Conservation (phyloP, 225 moss, liverwort and hornwort genomes). For the Asterella californica region DNA sequence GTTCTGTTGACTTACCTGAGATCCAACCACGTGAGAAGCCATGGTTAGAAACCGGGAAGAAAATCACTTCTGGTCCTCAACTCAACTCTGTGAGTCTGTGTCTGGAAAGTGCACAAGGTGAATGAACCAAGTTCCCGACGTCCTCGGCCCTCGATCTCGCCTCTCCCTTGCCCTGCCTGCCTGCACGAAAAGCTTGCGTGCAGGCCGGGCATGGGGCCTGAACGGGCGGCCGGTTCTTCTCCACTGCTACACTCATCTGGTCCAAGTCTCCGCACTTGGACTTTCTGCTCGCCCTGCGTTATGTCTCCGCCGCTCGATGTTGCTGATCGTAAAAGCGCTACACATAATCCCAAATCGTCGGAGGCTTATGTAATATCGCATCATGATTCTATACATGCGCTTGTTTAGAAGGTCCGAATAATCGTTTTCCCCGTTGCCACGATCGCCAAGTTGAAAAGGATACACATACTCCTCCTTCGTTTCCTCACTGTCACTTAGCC, state of each 20-base stretch:
- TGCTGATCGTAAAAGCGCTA: neutral
- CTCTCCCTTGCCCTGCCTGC: neutral
- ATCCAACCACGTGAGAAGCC: neutral
- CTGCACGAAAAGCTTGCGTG: neutral
- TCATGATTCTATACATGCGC: no score
- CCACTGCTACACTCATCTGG: no score
- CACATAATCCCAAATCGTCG: neutral
- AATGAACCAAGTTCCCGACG: no score
- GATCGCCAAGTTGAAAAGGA: neutral
- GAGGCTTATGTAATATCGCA: neutral
- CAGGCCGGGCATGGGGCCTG: neutral
- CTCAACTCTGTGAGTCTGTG: neutral
- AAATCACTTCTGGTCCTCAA: neutral
- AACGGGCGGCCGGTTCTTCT: neutral
- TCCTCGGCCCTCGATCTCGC: neutral
- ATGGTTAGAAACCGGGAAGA: neutral
- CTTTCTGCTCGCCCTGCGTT: neutral
- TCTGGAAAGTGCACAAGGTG: neutral
- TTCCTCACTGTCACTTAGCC: neutral
- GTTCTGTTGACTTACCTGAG: neutral
- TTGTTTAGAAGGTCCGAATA: no score
- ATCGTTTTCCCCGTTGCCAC: neutral
- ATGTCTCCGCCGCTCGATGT: neutral
- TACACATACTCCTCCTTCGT: neutral
- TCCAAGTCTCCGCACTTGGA: neutral